Percentiles rank a stretch among this genome's conserved stretches.
Conservation (phyloP, 805 yeast genomes). For the Ogataea neopini region DNA sequence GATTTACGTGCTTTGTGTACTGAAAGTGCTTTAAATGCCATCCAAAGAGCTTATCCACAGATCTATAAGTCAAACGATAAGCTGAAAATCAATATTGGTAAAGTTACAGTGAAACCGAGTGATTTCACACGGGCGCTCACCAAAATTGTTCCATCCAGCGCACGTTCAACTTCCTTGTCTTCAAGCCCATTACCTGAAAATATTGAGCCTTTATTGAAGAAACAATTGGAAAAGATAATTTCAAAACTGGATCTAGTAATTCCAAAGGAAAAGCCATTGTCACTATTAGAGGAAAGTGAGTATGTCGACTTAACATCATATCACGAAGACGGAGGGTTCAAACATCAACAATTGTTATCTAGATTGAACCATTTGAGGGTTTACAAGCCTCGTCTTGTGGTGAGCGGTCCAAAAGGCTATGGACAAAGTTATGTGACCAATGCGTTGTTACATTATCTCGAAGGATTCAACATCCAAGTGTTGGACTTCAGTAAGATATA, state of each 20-base stretch:
- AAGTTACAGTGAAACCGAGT: constrained; percentile 70
- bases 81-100: constrained; percentile 66
- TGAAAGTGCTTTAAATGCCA: constrained; percentile 90
- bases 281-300: constrained; percentile 68
- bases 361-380: constrained; percentile 50
- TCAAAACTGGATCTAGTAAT: constrained; percentile 54
- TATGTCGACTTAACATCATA: constrained; percentile 52
- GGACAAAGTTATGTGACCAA: constrained; percentile 87
- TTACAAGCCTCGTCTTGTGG: constrained; percentile 77
- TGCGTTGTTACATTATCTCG: constrained; percentile 78
- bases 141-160: constrained; percentile 88
- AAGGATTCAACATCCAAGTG: constrained; percentile 86
- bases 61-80: constrained; percentile 78
- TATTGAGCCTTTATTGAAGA: constrained; percentile 61
- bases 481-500: constrained; percentile 77
- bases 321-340: constrained; percentile 62
- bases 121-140: constrained; percentile 87
- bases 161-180: constrained; percentile 69
- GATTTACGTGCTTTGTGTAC: constrained; percentile 93
- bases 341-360: constrained; percentile 60
- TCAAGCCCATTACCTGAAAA: constrained; percentile 80
- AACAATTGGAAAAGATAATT: constrained; percentile 48
- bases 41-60: constrained; percentile 91
- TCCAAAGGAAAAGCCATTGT: constrained; percentile 56
- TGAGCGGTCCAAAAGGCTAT: constrained; percentile 72